Evolutionary conservation across 1,139 yeast genomes (phyloP).

Genomic region (Hyphopichia burtonii): DNA sequence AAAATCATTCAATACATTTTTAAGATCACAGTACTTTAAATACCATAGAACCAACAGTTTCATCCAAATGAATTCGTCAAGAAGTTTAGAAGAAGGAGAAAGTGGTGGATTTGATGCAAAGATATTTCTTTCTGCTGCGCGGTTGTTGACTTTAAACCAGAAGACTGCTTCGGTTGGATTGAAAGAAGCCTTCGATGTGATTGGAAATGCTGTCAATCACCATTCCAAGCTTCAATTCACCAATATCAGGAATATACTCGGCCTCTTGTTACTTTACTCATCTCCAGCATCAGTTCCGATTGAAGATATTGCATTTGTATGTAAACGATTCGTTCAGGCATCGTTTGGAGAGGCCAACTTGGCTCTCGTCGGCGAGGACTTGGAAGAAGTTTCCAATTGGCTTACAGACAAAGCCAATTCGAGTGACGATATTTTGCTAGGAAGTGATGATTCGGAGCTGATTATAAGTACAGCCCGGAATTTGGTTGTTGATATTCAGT

Average conservation of each 20-base stretch:
- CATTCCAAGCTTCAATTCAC: slow-evolving; percentile 1
- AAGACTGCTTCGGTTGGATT: not conserved
- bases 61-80: not conserved
- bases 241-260: slow-evolving; percentile 11
- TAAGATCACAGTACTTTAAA: too few species aligned
- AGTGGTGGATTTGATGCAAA: slow-evolving; percentile 6
- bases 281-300: slow-evolving; percentile 12
- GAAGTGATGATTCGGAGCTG: not conserved
- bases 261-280: slow-evolving; percentile 13
- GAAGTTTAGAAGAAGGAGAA: not conserved
- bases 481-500: slow-evolving; percentile 8
- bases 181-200: slow-evolving; percentile 5
- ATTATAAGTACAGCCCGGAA: slow-evolving; percentile 16
- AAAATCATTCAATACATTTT: too few species aligned
- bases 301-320: slow-evolving; percentile 1
- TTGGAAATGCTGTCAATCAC: not conserved
- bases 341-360: not conserved
- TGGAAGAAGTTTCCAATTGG: slow-evolving; percentile 19
- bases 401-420: slow-evolving; percentile 2
- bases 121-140: slow-evolving; percentile 9
- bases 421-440: not conserved
- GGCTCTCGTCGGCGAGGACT: slow-evolving; percentile 11
- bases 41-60: too few species aligned
- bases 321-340: not conserved
- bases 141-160: slow-evolving; percentile 5